Base-by-base conservation (phyloP, 2,329 filamentous ascomycete genomes). In the Fusarium secorum region DNA sequence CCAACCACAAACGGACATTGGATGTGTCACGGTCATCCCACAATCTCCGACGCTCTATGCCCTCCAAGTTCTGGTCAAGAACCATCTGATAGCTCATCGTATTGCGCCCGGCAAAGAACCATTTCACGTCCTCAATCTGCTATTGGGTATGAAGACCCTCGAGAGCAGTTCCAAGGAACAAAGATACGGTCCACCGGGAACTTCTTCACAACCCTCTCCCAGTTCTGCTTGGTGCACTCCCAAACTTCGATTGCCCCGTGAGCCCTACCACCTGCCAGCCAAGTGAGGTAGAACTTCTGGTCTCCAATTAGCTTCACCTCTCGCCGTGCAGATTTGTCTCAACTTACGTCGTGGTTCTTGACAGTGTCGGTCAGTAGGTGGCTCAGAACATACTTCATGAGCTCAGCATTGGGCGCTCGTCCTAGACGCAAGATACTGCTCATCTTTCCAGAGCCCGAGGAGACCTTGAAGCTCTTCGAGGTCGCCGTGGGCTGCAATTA, bases 141-240 rank as follows among this genome's bases (percentile, higher is more conserved):
- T 49, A n/a, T 6, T 33, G 5, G 0, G 30, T 24, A 49, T 49
- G 30, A 4, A 33, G n/a, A 0, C 46, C 46, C 11, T 33, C n/a
- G 0, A 49, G 30, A 15, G n/a, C n/a, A 20, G 11, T 5, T 2
- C 17, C 11, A 18, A 49, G n/a, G 46, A 49, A 49, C 15, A 11
- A 1, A 7, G 30, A 2, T 4, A 11, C 17, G 4, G 4, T 33
- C n/a, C 0, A 11, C 17, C 11, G 6, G n/a, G 0, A 11, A 30
- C 11, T 24, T 17, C 22, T 33, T 20, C n/a, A 33, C n/a, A 15
- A 33, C 8, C n/a, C n/a, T 18, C 17, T 32, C n/a, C 45, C n/a
- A 33, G 3, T 33, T 49, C n/a, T 11, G 11, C 17, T 49, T 24
- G 4, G n/a, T 15, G 30, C 30, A 49, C 6, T 49, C 46, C 30